These are phyloP conservation scores for Macrophomina phaseolina DNA, from an alignment of 2,329 filamentous ascomycete genomes.

Conservation along the genomic window DNA sequence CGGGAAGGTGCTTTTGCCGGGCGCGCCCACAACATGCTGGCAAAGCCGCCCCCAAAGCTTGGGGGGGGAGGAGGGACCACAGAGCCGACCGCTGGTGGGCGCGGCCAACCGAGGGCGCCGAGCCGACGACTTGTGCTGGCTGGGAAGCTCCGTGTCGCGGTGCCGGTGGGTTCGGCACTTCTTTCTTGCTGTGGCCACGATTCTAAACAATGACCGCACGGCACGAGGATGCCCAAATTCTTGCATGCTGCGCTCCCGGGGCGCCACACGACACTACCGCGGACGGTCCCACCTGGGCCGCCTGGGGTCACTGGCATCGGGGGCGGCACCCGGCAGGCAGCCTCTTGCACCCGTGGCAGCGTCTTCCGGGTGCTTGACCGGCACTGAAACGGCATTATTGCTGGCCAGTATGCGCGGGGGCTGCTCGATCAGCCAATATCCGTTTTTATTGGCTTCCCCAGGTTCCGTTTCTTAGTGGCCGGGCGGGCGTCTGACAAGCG, in stretches of 20 bases:
- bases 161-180: conserved; percentile 20
- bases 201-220: conserved; percentile 18
- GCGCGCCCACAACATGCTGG: not conserved
- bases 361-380: conserved; percentile 2
- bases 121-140: conserved; percentile 11
- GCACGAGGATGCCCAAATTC: conserved; percentile 23
- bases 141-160: conserved; percentile 6
- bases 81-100: not conserved
- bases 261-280: conserved; percentile 25
- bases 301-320: not conserved
- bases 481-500: conserved; percentile 27
- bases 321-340: conserved; percentile 11
- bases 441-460: conserved; percentile 38
- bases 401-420: conserved; percentile 20
- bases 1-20: conserved; percentile 9
- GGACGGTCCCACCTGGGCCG: conserved; percentile 17
- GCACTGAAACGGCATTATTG: conserved; percentile 23
- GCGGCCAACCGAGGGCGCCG: not conserved
- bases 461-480: conserved; percentile 24
- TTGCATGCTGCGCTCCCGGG: conserved; percentile 21
- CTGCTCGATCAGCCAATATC: conserved; percentile 44
- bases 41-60: not conserved
- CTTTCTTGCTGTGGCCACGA: conserved; percentile 11
- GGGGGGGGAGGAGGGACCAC: too few species aligned
- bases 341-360: conserved; percentile 3